phyloP scores from a whole-genome alignment of 2,329 filamentous ascomycete genomes.

The Juglanconis juglandina region DNA sequence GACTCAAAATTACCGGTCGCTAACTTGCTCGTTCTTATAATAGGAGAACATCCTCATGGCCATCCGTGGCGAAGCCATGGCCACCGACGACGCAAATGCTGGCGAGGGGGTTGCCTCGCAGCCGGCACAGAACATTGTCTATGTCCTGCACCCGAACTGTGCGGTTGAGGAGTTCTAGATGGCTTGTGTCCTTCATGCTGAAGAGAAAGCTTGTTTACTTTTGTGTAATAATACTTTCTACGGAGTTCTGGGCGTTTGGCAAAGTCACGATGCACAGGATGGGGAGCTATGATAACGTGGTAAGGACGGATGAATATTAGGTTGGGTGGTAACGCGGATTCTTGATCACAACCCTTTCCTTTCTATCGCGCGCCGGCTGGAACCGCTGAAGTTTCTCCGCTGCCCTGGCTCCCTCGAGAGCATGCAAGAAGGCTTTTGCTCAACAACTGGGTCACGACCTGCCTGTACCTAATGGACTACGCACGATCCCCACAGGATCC shows the following conservation, averaged over 20 bases:
- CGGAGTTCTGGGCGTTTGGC: slow-evolving; percentile 8
- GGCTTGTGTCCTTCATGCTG: not conserved
- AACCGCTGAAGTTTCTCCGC: too few species aligned
- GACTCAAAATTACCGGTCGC: slow-evolving; percentile 9
- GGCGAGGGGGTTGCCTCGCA: slow-evolving; percentile 42
- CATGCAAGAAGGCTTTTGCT: too few species aligned
- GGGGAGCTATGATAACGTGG: slow-evolving; percentile 9
- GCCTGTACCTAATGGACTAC: too few species aligned
- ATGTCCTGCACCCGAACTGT: slow-evolving; percentile 92
- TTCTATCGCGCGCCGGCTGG: too few species aligned
- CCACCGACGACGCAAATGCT: slow-evolving; percentile 40
- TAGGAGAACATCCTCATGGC: slow-evolving; percentile 87
- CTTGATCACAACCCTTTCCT: too few species aligned
- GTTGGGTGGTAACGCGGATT: not conserved
- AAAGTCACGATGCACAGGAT: not conserved
- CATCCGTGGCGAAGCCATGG: slow-evolving; percentile 60
- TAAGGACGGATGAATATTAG: not conserved
- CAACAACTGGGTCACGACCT: too few species aligned
- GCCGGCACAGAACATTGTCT: slow-evolving; percentile 58
- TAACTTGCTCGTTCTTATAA: slow-evolving; percentile 33
- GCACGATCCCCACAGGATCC: too few species aligned
- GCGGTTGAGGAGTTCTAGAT: slow-evolving; percentile 64
- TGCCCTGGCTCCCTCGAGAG: too few species aligned
- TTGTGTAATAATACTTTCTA: not conserved
- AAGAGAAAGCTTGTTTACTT: not conserved